Evolutionary conservation across 2,329 filamentous ascomycete species (phyloP), one percentile per base, ranked within the genome.

Genomic region (Aschersonia sp.): DNA sequence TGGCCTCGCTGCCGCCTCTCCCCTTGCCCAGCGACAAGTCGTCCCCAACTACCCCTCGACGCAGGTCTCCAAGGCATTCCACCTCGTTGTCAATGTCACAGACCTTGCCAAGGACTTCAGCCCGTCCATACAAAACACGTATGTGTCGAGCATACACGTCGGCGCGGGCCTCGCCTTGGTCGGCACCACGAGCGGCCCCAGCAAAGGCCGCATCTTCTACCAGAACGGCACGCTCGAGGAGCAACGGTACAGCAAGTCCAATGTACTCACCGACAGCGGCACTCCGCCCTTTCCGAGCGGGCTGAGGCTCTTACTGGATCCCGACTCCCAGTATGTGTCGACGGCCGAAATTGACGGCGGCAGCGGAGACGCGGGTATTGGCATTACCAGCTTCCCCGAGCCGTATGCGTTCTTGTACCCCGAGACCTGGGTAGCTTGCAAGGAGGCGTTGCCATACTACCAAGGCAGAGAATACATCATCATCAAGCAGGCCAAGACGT

Each of bases 191-290:
- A 53, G 66, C 10, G 48, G 52, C 5, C 35, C 52, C 6, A 52
- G 54, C 9, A 32, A 46, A 37, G 51, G 50, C 5, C 59, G 61
- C 45, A 53, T 68, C 50, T 73, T 72, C 56, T 74, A 72, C 62
- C 58, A 67, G 47, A 73, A 74, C 56, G 69, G 65, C 56, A 70
- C 70, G 4, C 59, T 59, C n/a, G 46, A 52, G 11, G 59, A 66
- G 22, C 48, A 60, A 8, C 52, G 51, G 9, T 55, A 49, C 42
- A 52, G 53, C 31, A 42, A 48, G 7, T 58, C 59, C 30, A 61
- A 56, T 45, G 52, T 68, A 49, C 43, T 72, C 11, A 62, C 59
- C 44, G 68, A 71, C 53, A 58, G 59, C 37, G 65, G 63, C 39
- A 62, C 56, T 2, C 65, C 65, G 2, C 55, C 55, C 1, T 61